Conservation (phyloP, 768 basidiomycete species). For the Suillus ampliporus region DNA sequence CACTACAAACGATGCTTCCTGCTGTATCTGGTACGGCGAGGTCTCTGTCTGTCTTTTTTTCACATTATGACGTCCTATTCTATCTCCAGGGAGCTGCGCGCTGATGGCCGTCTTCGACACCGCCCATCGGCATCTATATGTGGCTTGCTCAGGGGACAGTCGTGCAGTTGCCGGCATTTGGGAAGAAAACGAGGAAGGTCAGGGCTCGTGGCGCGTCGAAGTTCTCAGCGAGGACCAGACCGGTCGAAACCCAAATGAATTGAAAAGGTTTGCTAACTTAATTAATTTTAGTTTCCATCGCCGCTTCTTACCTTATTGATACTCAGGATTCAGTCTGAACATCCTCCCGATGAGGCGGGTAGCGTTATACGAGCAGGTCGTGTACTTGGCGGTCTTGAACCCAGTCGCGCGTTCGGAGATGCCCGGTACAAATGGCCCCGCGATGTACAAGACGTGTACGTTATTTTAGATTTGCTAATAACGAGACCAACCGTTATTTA, state of each 20-base stretch:
- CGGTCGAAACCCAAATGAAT: slow-evolving; percentile 86
- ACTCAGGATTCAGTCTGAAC: slow-evolving; percentile 77
- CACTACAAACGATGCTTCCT: slow-evolving; percentile 74
- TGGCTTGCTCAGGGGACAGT: slow-evolving; percentile 93
- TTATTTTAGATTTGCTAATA: slow-evolving; percentile 12
- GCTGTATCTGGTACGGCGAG: slow-evolving; percentile 71
- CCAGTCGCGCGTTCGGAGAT: slow-evolving; percentile 87
- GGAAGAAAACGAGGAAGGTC: slow-evolving; percentile 67
- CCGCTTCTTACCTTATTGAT: slow-evolving; percentile 10
- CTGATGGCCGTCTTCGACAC: slow-evolving; percentile 89
- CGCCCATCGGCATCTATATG: slow-evolving; percentile 79
- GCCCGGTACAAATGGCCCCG: slow-evolving; percentile 88
- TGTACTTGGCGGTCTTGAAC: slow-evolving; percentile 87
- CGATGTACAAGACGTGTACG: slow-evolving; percentile 73
- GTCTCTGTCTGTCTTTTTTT: slow-evolving; percentile 2
- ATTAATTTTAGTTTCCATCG: neutral
- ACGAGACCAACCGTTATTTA: slow-evolving; percentile 5
- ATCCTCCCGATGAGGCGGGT: slow-evolving; percentile 75
- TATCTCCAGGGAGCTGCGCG: slow-evolving; percentile 80
- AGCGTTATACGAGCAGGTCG: slow-evolving; percentile 81
- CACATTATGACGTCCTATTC: slow-evolving; percentile 20
- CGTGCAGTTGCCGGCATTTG: slow-evolving; percentile 95
- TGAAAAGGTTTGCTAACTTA: slow-evolving; percentile 64
- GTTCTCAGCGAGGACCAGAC: slow-evolving; percentile 97
- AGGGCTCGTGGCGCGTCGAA: slow-evolving; percentile 88